Evolutionary conservation across 768 basidiomycete genomes (phyloP).

Genomic region (Leucocoprinus sp.): DNA sequence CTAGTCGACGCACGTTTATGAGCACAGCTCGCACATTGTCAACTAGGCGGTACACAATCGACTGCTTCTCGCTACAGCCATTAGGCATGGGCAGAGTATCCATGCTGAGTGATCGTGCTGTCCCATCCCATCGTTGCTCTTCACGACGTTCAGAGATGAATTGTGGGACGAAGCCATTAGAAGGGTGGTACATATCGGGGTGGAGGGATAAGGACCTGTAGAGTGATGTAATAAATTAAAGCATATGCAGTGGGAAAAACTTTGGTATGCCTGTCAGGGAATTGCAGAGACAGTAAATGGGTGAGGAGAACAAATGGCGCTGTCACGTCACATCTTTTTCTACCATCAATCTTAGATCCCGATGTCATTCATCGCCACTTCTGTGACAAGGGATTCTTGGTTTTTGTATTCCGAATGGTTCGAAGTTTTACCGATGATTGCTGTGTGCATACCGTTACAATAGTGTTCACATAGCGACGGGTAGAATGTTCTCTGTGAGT

Average conservation of each 20-base stretch:
- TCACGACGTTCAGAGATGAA: constrained; percentile 17
- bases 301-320: background rate
- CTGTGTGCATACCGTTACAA: too few species aligned
- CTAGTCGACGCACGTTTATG: constrained; percentile 4
- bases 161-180: constrained; percentile 20
- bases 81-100: constrained; percentile 21
- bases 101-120: constrained; percentile 23
- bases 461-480: constrained; percentile 3
- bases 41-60: background rate
- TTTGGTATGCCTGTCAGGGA: background rate
- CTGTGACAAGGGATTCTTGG: too few species aligned
- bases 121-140: constrained; percentile 16
- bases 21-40: constrained; percentile 1
- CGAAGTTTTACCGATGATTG: too few species aligned
- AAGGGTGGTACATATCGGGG: constrained; percentile 19
- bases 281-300: background rate
- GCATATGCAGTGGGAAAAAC: constrained; percentile 3
- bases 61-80: constrained; percentile 2
- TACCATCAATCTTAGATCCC: constrained; percentile 3
- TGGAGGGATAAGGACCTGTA: constrained; percentile 1
- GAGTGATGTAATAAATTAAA: constrained; percentile 14
- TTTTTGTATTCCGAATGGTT: background rate
- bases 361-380: too few species aligned
- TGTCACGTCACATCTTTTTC: background rate
- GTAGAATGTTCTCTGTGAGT: constrained; percentile 1